phyloP scores from a whole-genome alignment of 306 rosid species.

The Cicer cuneatum region DNA sequence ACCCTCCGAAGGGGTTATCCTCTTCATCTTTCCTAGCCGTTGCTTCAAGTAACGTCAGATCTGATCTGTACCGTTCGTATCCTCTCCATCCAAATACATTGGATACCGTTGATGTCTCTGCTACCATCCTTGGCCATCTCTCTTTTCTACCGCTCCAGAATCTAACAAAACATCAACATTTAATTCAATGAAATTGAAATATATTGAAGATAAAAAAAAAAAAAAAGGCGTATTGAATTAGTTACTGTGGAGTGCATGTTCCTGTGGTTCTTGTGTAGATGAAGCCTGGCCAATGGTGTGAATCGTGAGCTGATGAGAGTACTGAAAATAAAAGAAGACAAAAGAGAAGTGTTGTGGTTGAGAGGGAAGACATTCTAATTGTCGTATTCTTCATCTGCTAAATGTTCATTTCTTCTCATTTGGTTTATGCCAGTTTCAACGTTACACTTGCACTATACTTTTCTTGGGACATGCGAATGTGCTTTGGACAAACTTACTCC shows the following conservation, averaged over 20 bases:
- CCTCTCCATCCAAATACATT: conserved; percentile 84
- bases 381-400: not conserved
- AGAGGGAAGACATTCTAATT: conserved; percentile 18
- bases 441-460: conserved; percentile 31
- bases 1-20: conserved; percentile 56
- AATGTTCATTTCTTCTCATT: conserved; percentile 19
- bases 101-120: conserved; percentile 74
- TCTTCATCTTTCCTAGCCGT: conserved; percentile 62
- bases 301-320: not conserved
- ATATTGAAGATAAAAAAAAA: no score
- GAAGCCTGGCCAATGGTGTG: conserved; percentile 62
- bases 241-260: conserved; percentile 77
- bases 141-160: conserved; percentile 82
- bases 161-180: conserved; percentile 38
- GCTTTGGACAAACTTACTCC: conserved; percentile 37
- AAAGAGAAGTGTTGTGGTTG: conserved; percentile 22
- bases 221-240: not conserved
- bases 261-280: conserved; percentile 68
- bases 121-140: conserved; percentile 90
- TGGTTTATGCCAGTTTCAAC: conserved; percentile 41
- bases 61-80: conserved; percentile 70
- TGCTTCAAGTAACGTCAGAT: conserved; percentile 78
- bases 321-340: conserved; percentile 29
- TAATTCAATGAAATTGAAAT: not conserved
- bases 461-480: conserved; percentile 48